Evolutionary conservation across 192 early-diverging fungal genomes (phyloP), one percentile per base, ranked within the genome.

Genomic region (Obelidium mucronatum): DNA sequence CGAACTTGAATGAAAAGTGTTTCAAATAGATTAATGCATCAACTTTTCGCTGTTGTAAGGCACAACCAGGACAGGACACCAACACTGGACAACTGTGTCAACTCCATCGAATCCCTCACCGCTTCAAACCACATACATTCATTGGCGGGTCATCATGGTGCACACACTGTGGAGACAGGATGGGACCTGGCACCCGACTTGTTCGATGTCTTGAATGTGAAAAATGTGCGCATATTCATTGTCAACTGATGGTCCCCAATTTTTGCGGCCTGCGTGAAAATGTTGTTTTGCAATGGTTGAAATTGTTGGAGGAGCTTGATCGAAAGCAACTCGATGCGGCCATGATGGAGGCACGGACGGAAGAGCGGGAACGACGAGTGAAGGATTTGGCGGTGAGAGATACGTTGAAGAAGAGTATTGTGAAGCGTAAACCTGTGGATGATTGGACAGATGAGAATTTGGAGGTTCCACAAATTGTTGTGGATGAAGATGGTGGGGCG

Each of bases 141-240:
- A n/a, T n/a, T n/a, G n/a, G n/a, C n/a, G n/a, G n/a, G n/a, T n/a
- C n/a, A n/a, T 92, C 93, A 67, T 99, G 97, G 97, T 99, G 97
- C 79, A 90, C 87, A 61, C 97, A 99, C 81, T 99, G 97, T 82
- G 97, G 97, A 48, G 93, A 91, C 61, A 93, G 86, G 31, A 53
- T 84, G 33, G 66, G 85, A 5, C 78, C 78, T 24, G 84, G 84
- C 34, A 42, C 76, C 24, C 82, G 82, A 30, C 75, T 82, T 31
- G 74, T 73, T 34, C 34, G 67, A 17, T 87, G 86, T 64, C 30
- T 73, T 13, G 86, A 86, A 44, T 87, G 86, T 60, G 31, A 53
- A 4, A 80, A 79, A 42, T 70, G 70, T 40, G 37, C 63, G 11
- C 86, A 87, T 72, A 68, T 60, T 28, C 76, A 86, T 36, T 84